A percentile compares a stretch with the other conserved stretches of the same genome.
Conservation (phyloP, 352 stramenopile species). For the Sclerospora graminicola region DNA sequence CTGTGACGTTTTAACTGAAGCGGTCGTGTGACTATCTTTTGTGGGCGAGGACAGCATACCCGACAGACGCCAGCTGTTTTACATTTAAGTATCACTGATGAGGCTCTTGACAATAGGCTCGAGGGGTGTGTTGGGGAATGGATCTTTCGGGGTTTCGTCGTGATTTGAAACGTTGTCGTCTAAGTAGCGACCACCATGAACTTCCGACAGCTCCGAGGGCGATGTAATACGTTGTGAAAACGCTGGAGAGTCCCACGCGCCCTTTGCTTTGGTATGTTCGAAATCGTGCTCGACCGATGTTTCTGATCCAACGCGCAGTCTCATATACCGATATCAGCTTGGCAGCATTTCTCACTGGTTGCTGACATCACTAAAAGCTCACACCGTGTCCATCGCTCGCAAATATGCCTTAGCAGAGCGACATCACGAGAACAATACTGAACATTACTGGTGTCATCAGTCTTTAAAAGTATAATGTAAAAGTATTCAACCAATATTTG, state of each 20-base stretch:
- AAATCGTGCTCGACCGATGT: background rate
- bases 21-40: constrained; percentile 1
- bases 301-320: constrained; percentile 10
- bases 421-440: too few species aligned
- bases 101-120: constrained; percentile 7
- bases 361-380: too few species aligned
- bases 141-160: constrained; percentile 21
- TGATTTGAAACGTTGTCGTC: constrained; percentile 7
- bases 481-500: too few species aligned
- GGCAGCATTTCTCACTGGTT: too few species aligned
- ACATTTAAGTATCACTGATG: constrained; percentile 11
- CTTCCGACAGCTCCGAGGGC: constrained; percentile 8
- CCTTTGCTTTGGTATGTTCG: constrained; percentile 2
- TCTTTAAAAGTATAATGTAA: too few species aligned
- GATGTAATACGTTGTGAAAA: constrained; percentile 18
- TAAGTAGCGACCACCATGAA: constrained; percentile 6
- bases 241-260: constrained; percentile 9
- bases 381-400: too few species aligned
- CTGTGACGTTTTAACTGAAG: background rate
- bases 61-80: constrained; percentile 15
- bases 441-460: too few species aligned
- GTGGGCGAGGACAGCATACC: background rate
- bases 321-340: too few species aligned
- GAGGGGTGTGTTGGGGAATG: constrained; percentile 15
- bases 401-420: too few species aligned